Evolutionary conservation across 371 early-diverging fungal species (phyloP).

Genomic region (Batrachochytrium dendrobatidis): DNA sequence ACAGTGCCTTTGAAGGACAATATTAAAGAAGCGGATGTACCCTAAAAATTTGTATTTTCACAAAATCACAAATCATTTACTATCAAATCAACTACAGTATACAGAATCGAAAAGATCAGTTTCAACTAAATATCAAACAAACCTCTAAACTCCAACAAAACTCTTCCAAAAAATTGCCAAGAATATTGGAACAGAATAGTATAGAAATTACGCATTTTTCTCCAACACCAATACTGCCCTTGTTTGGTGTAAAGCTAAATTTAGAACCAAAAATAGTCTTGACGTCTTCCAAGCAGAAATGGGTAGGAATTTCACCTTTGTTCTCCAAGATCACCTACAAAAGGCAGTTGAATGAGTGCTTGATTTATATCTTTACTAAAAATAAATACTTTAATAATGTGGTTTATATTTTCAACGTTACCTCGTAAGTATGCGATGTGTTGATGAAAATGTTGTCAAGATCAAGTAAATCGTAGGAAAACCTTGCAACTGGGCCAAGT

Average conservation of each 20-base stretch:
- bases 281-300: conserved; percentile 18
- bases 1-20: conserved; percentile 33
- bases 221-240: conserved; percentile 32
- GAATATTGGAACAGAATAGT: conserved; percentile 30
- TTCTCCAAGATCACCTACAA: conserved; percentile 43
- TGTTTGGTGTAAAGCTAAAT: conserved; percentile 35
- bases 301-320: conserved; percentile 39
- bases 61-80: neutral
- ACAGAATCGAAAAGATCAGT: neutral
- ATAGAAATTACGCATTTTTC: conserved; percentile 34
- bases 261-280: conserved; percentile 32
- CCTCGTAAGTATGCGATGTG: conserved; percentile 41
- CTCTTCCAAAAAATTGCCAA: conserved; percentile 42
- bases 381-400: neutral
- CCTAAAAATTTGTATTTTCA: conserved; percentile 23
- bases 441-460: conserved; percentile 42
- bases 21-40: conserved; percentile 29
- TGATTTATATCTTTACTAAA: neutral
- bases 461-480: conserved; percentile 42
- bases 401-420: conserved; percentile 7
- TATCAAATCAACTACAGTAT: neutral
- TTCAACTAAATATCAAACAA: too few species aligned
- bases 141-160: conserved; percentile 42
- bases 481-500: conserved; percentile 43
- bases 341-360: conserved; percentile 2